phyloP scores from a whole-genome alignment of 2,329 filamentous ascomycete genomes.

The Achaetomium macrosporum region DNA sequence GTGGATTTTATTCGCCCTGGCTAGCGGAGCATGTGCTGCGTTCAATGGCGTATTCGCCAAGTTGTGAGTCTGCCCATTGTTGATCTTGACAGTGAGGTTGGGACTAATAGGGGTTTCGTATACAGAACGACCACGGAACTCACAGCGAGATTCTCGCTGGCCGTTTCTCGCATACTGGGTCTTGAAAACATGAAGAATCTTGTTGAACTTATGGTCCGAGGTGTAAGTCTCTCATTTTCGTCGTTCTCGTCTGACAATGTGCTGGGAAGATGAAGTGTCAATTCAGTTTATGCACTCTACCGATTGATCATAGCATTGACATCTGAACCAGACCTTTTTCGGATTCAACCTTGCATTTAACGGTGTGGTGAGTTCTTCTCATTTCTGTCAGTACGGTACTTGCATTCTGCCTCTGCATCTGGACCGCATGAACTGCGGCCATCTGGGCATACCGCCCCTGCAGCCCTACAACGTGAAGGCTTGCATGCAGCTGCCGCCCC shows the following conservation, averaged over 20 bases:
- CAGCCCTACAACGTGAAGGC: no score
- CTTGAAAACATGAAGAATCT: conserved; percentile 36
- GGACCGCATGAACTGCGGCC: no score
- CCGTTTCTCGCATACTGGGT: conserved; percentile 40
- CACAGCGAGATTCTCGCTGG: conserved; percentile 43
- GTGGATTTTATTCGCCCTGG: conserved; percentile 65
- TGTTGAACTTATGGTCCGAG: conserved; percentile 45
- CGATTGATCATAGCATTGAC: background rate
- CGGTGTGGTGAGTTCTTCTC: conserved; percentile 48
- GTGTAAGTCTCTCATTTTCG: conserved; percentile 35
- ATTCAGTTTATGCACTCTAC: no score
- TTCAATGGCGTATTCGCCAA: conserved; percentile 82
- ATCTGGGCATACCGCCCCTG: no score
- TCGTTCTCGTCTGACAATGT: background rate
- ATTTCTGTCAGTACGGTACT: background rate
- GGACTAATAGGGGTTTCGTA: background rate
- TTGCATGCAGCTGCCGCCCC: background rate
- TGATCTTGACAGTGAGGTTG: background rate
- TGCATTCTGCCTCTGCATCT: background rate
- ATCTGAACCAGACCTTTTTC: conserved; percentile 59
- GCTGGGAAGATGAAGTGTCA: background rate
- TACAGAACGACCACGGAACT: conserved; percentile 51
- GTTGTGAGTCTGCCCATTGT: conserved; percentile 47
- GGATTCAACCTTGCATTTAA: conserved; percentile 69
- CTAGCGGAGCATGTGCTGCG: conserved; percentile 71